Evolutionary conservation across 2,329 filamentous ascomycete species (phyloP).

Genomic region (Tympanopsis confertula): DNA sequence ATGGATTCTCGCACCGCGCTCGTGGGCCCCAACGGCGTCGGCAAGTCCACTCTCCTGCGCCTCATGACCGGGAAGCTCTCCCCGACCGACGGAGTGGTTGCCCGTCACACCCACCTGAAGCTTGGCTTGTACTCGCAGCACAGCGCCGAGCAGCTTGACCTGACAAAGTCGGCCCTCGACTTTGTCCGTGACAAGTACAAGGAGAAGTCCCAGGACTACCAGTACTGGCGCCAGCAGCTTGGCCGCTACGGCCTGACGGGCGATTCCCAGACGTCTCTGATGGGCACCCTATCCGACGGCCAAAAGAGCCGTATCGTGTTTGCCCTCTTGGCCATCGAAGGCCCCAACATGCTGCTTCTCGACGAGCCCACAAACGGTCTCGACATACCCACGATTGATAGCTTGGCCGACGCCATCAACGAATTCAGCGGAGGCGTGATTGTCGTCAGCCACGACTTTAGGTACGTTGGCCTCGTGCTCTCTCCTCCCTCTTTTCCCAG

Average conservation of each 20-base stretch:
- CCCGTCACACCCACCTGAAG: constrained; percentile 94
- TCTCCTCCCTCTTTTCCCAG: background rate
- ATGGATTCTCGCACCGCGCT: constrained; percentile 98
- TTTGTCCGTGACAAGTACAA: constrained; percentile 94
- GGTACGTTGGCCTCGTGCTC: constrained; percentile 43
- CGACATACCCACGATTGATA: constrained; percentile 97
- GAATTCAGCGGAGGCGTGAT: constrained; percentile 92
- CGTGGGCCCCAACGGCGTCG: constrained; percentile 96
- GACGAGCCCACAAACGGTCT: constrained; percentile 99
- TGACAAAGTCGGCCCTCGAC: constrained; percentile 94
- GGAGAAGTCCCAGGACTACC: constrained; percentile 86
- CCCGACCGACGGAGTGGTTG: constrained; percentile 57
- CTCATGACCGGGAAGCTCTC: constrained; percentile 94
- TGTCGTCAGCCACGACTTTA: constrained; percentile 97
- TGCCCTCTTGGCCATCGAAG: constrained; percentile 85
- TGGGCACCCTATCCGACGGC: constrained; percentile 94
- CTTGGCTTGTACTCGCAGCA: constrained; percentile 97
- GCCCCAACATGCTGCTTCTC: constrained; percentile 92
- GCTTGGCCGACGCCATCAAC: constrained; percentile 93
- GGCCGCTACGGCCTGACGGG: constrained; percentile 88
- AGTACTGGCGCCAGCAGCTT: constrained; percentile 98
- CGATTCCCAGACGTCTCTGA: constrained; percentile 88
- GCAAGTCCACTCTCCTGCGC: constrained; percentile 90
- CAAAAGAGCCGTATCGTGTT: constrained; percentile 98
- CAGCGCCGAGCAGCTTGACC: constrained; percentile 92